Base-by-base conservation (phyloP, 2,329 filamentous ascomycete genomes). In the Claviceps sp. region DNA sequence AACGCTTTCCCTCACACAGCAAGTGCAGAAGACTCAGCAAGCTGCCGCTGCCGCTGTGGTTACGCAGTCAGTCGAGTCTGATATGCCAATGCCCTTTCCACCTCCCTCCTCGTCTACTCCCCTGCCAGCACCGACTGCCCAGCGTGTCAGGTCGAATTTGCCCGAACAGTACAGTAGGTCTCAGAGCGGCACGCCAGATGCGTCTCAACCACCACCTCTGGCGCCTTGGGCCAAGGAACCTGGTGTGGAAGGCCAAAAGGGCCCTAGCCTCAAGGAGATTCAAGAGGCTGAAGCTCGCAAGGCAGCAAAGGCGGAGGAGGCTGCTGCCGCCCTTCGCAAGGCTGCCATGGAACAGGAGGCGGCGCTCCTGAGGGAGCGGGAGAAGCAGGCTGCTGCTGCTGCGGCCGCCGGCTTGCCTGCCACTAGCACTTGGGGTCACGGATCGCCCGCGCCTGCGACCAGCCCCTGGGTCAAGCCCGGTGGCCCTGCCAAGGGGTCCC, bases 181-280 rank as follows among this genome's bases (percentile, higher is more conserved):
- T 24, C 84, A 83, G 56, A 87, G 85, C 1, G 85, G 86, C 57
- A 94, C 88, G 0, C 90, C 87, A 2, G 80, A 83, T 44, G 63
- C 67, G 1, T 63, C 69, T 9, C 72, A 76, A 56, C 75, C 78
- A 2, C 80, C 89, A 4, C 88, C 91, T 0, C 72, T 96, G 58
- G 93, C 93, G 0, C 93, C 93, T 0, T 98, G 93, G 93, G 93
- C 93, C 5, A 93, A 93, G 66, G 89, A 97, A 57, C 78, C 79
- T 2, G 84, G 86, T 48, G 70, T 75, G 5, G 76, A 81, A 55
- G 71, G 77, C 24, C 81, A 87, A 42, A 94, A 87, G 67, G 90
- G 89, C 0, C 93, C 91, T 2, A 96, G 90, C 55, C 73, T 98
- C 56, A 95, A 89, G 70, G 90, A 98, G 64, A 98, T 98, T 24